Evolutionary conservation across 2,329 filamentous ascomycete species (phyloP).

Genomic region (Ceratocystis variospora): DNA sequence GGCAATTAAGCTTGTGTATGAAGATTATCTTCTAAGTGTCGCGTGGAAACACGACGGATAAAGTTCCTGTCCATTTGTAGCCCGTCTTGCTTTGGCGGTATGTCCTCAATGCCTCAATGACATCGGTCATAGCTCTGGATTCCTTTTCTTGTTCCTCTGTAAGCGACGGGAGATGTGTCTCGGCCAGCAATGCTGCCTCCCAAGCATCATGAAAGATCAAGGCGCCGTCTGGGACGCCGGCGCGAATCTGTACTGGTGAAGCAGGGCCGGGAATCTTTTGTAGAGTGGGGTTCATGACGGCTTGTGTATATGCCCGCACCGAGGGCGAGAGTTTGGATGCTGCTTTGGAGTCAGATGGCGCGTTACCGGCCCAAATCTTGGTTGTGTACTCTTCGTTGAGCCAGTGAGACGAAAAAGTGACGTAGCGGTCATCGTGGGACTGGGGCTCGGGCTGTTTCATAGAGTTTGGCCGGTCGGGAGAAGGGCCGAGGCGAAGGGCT

Average conservation of each 20-base stretch:
- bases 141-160: constrained; percentile 7
- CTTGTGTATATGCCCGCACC: constrained; percentile 15
- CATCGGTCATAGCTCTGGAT: constrained; percentile 10
- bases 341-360: constrained; percentile 20
- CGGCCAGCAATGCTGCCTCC: constrained; percentile 34
- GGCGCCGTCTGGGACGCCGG: constrained; percentile 34
- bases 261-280: constrained; percentile 32
- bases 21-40: not conserved
- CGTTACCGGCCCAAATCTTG: constrained; percentile 24
- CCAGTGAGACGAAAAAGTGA: constrained; percentile 22
- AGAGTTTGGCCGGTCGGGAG: constrained; percentile 2
- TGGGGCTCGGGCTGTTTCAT: constrained; percentile 9
- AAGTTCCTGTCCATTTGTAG: constrained; percentile 8
- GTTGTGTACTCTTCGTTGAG: constrained; percentile 24
- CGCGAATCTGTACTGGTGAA: constrained; percentile 35
- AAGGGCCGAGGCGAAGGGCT: constrained; percentile 17
- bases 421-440: constrained; percentile 15
- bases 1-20: not conserved
- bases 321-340: constrained; percentile 11
- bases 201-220: constrained; percentile 40
- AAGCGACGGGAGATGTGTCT: not conserved
- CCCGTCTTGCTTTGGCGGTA: not conserved
- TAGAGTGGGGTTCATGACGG: constrained; percentile 29
- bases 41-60: constrained; percentile 6
- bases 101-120: constrained; percentile 4